Evolutionary conservation across 1,139 yeast species (phyloP), one percentile per base, ranked within the genome.

Genomic region (Kurtzmaniella natalensis): DNA sequence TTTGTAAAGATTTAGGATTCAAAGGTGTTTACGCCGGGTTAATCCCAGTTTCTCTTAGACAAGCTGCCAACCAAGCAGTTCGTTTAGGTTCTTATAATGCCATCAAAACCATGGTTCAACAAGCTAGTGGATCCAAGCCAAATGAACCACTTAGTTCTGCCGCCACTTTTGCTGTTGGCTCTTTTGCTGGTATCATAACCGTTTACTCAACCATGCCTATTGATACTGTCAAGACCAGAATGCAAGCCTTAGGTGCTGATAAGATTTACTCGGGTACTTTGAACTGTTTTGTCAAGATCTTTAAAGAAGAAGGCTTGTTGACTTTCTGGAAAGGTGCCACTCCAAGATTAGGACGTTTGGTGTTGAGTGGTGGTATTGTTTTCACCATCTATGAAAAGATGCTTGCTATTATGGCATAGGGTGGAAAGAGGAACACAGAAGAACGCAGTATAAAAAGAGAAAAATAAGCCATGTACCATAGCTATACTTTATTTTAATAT

Each of bases 301-400:
- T 84, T 58, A 81, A 68, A 53, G 82, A 89, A 37, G 98, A 92
- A 61, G 97, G 98, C n/a, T 60, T 88, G 43, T 64, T 77, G 50
- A 84, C 96, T 4, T 87, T 88, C 64, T 92, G 98, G 98, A 86
- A 86, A 61, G 98, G 98, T 40, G 96, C 97, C 27, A 89, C 97
- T 2, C 98, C 98, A 33, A 72, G 98, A 53, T 67, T 92, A 44
- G 98, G 97, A 3, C 75, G 98, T 48, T 72, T 92, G 53, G 79
- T 89, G 29, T 71, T 92, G 52, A 83, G 95, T 62, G 97, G 97
- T 38, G 97, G 97, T 46, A 89, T 89, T 45, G 96, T 89, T 11
- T 89, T 89, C 60, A 89, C 96, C 22, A 84, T 89, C 38, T 89
- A 89, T 57, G 97, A 89, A 56, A 85, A 87, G 62, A 83, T 89